Evolutionary conservation across 805 yeast genomes (phyloP), one percentile per base, ranked within the genome.

Genomic region (Ogataea trehaloabstinens): DNA sequence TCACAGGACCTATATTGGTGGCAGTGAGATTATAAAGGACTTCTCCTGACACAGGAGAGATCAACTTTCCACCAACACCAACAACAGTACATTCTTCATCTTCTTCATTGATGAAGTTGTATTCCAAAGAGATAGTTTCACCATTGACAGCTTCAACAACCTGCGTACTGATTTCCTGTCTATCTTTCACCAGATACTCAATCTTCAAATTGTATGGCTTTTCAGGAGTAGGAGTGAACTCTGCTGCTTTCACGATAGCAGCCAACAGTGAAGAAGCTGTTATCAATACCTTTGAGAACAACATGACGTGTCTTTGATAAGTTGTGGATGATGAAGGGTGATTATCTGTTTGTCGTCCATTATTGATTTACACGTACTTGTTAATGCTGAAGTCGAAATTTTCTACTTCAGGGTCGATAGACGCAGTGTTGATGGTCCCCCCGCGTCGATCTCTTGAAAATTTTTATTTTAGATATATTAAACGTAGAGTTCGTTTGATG

Each of bases 51-150:
- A 63, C 64, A 19, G 85, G 78, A 42, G 78, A 71, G 40, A 72
- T 65, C 61, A 85, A 71, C 38, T 71, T 54, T 39, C 93, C 93
- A 38, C 86, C 83, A 40, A 82, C 76, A 42, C 88, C 93, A 33
- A 79, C 74, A 39, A 85, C 61, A 16, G 73, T 65, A 29, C 75
- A 67, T 4, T 69, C 70, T 12, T 55, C 61, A 5, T 72, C 74
- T 47, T 81, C 85, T 25, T 70, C 62, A 55, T 82, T 82, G 35
- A 58, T 51, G 43, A 82, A 70, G 6, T 68, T 61, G 58, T 80
- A 82, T 16, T 60, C 61, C 38, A 85, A 55, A 2, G 77, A 61
- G 25, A 77, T 60, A 19, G 68, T 64, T 27, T 83, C 82, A 22
- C 82, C 82, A 48, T 74, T 73, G 42, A 40, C 46, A 21, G 71